phyloP scores from a whole-genome alignment of 495 filamentous ascomycete genomes.

The Lasiosphaeria ovina region DNA sequence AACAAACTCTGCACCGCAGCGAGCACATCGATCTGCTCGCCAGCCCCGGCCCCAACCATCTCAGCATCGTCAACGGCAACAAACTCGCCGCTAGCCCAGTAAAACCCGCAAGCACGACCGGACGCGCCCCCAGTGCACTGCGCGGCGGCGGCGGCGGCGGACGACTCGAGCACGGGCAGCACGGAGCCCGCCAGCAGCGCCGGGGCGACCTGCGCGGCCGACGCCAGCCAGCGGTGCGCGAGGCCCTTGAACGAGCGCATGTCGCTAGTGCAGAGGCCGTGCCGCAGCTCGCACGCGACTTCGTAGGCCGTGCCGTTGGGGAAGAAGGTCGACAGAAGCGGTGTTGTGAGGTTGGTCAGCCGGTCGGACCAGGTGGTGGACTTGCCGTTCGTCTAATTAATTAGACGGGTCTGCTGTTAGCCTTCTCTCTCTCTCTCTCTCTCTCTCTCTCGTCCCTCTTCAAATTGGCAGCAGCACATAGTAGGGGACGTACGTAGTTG shows the following conservation, averaged over 20 bases:
- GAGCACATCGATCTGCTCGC: constrained; percentile 68
- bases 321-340: constrained; percentile 58
- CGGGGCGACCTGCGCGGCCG: constrained; percentile 64
- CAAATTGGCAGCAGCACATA: too few species aligned
- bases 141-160: constrained; percentile 62
- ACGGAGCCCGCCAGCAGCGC: constrained; percentile 57
- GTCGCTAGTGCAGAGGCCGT: constrained; percentile 61
- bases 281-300: constrained; percentile 62
- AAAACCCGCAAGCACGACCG: constrained; percentile 38
- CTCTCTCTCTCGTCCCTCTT: too few species aligned
- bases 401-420: background rate
- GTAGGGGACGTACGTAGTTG: constrained; percentile 44
- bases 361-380: constrained; percentile 54
- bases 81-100: constrained; percentile 43
- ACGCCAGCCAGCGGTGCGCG: constrained; percentile 70
- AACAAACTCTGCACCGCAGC: constrained; percentile 59
- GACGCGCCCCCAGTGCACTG: constrained; percentile 49
- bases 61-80: constrained; percentile 48
- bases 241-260: constrained; percentile 79
- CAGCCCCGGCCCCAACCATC: constrained; percentile 65
- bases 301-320: constrained; percentile 60
- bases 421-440: too few species aligned
- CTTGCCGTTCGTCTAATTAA: constrained; percentile 20
- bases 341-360: constrained; percentile 57
- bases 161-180: constrained; percentile 58